phyloP scores from a whole-genome alignment of 129 eudicot genomes.

The Saussurea involucrata region DNA sequence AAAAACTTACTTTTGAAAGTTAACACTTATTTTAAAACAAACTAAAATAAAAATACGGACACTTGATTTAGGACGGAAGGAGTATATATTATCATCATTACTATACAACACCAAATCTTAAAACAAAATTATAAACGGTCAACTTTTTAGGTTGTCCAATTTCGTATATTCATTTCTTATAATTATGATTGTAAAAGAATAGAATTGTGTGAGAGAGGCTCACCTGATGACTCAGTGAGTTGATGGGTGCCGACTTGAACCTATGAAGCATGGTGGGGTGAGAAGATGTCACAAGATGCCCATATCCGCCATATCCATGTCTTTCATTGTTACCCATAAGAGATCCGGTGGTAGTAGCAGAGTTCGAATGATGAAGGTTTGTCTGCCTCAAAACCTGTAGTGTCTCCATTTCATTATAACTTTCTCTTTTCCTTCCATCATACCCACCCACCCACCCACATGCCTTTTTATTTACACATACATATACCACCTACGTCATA shows the following conservation, averaged over 20 bases:
- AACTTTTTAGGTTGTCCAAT: too few relatives aligned
- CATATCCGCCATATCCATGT: conserved; percentile 34
- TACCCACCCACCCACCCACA: conserved; percentile 18
- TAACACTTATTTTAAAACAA: too few relatives aligned
- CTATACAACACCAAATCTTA: too few relatives aligned
- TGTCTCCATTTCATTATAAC: conserved; percentile 45
- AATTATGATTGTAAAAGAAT: neutral
- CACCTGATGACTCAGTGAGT: conserved; percentile 55
- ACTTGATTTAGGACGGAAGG: too few relatives aligned
- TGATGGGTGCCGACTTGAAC: conserved; percentile 43
- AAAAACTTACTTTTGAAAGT: too few relatives aligned
- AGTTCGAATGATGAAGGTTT: conserved; percentile 41
- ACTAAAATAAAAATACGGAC: too few relatives aligned
- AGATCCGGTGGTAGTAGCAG: conserved; percentile 26
- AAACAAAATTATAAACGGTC: too few relatives aligned
- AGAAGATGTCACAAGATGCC: conserved; percentile 33
- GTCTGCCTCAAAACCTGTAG: conserved; percentile 61
- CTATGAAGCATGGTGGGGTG: conserved; percentile 43
- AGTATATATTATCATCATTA: too few relatives aligned
- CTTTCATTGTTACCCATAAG: conserved; percentile 17
- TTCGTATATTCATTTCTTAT: neutral
- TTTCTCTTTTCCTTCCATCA: conserved; percentile 39
- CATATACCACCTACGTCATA: too few relatives aligned
- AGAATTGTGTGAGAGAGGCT: neutral
- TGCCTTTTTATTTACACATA: neutral